phyloP scores from a whole-genome alignment of 2,329 filamentous ascomycete genomes.

The Aspergillus ibericus region DNA sequence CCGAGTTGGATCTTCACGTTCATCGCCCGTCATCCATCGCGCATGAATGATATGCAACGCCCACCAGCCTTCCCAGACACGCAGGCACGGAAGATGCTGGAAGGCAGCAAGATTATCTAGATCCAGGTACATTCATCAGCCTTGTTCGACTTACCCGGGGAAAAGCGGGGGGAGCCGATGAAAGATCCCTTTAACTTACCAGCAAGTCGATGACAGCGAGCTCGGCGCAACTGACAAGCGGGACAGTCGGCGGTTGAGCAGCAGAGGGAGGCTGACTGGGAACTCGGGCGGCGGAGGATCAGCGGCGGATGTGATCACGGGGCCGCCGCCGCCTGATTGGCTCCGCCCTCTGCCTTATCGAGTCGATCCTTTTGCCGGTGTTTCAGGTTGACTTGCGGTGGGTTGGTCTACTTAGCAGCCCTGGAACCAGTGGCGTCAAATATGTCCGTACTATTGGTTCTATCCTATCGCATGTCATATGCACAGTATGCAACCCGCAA shows the following conservation, averaged over 20 bases:
- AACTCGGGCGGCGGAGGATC: conserved; percentile 7
- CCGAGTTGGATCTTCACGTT: conserved; percentile 4
- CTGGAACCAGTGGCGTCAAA: background rate
- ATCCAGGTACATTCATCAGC: background rate
- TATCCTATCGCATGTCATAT: conserved; percentile 6
- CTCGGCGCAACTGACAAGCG: background rate
- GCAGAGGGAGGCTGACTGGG: conserved; percentile 1
- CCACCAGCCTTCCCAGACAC: conserved; percentile 5
- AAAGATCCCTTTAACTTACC: too few species aligned
- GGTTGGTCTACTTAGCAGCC: background rate
- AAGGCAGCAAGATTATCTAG: conserved; percentile 36
- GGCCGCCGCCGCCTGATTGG: conserved; percentile 15
- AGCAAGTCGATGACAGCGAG: background rate
- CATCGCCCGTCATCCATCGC: conserved; percentile 19
- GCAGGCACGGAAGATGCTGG: conserved; percentile 14
- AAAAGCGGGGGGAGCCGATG: background rate
- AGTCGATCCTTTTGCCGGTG: background rate
- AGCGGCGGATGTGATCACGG: conserved; percentile 17
- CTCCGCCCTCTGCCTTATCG: background rate
- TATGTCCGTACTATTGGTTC: background rate
- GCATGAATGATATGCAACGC: conserved; percentile 8
- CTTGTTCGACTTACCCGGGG: background rate
- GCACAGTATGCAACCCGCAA: background rate
- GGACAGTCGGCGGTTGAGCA: background rate
- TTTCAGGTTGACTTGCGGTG: background rate